Conservation (phyloP, 805 yeast species). For the Kodamaea restingae region DNA sequence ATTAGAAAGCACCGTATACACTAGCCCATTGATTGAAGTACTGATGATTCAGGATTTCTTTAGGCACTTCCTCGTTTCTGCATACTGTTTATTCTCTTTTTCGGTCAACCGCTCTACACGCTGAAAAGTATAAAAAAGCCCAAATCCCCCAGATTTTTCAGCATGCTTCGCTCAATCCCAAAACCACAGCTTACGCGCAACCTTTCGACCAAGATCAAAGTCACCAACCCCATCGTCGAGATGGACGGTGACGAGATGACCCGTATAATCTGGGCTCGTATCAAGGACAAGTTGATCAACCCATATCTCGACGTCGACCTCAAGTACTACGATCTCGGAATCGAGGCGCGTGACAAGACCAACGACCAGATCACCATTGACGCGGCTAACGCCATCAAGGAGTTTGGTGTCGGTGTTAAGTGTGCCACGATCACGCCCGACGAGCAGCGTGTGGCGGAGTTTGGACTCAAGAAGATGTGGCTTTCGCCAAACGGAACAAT, state of each 20-base stretch:
- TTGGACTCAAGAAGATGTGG: slow-evolving; percentile 93
- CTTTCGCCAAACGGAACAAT: slow-evolving; percentile 95
- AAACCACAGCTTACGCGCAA: background rate
- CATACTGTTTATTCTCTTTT: no score
- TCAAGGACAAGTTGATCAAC: slow-evolving; percentile 76
- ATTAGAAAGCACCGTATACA: no score
- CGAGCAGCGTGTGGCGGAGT: slow-evolving; percentile 92
- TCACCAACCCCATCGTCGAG: slow-evolving; percentile 87
- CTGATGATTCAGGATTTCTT: background rate
- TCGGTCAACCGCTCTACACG: no score
- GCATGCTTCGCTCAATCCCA: slow-evolving; percentile 3
- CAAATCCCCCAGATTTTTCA: background rate
- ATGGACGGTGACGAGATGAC: slow-evolving; percentile 99
- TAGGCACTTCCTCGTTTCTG: no score
- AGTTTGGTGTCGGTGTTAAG: slow-evolving; percentile 90
- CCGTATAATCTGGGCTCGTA: slow-evolving; percentile 89
- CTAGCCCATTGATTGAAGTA: no score
- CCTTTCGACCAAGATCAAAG: slow-evolving; percentile 55
- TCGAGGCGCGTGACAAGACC: slow-evolving; percentile 81
- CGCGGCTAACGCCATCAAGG: slow-evolving; percentile 83
- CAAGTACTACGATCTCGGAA: slow-evolving; percentile 87
- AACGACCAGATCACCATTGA: slow-evolving; percentile 85
- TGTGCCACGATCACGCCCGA: slow-evolving; percentile 99
- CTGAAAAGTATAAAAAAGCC: background rate
- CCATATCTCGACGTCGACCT: slow-evolving; percentile 87